Evolutionary conservation across 1,139 yeast genomes (phyloP).

Genomic region (Hanseniaspora sp.): DNA sequence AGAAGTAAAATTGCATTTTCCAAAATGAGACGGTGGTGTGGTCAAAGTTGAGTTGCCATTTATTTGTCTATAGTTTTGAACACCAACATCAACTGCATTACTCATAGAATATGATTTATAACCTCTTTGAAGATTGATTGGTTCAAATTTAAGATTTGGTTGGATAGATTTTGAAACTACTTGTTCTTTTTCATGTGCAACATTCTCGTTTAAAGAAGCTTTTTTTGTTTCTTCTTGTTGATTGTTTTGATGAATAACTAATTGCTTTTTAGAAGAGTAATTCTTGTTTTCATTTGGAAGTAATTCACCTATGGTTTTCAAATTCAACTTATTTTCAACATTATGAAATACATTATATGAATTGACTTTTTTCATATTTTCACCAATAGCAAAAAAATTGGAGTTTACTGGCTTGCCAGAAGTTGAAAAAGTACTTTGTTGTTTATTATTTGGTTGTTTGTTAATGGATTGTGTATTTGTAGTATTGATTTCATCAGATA

Average conservation of each 20-base stretch:
- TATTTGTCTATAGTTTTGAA: neutral
- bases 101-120: neutral
- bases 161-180: neutral
- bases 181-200: neutral
- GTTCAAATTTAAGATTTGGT: neutral
- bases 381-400: neutral
- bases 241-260: neutral
- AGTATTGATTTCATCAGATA: neutral
- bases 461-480: neutral
- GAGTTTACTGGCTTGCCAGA: neutral
- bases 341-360: constrained; percentile 1
- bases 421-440: neutral
- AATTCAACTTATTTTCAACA: constrained; percentile 4
- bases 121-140: neutral
- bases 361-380: neutral
- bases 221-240: neutral
- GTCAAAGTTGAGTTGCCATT: neutral
- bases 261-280: neutral
- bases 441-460: neutral
- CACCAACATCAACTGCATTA: neutral
- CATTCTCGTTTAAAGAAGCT: no score
- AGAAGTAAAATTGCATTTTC: neutral
- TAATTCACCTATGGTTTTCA: constrained; percentile 9
- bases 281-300: neutral
- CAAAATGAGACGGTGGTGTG: neutral